A percentile compares a stretch with the other conserved stretches of the same genome.
Conservation (phyloP, 495 filamentous ascomycete species). For the Tuber aestivum region DNA sequence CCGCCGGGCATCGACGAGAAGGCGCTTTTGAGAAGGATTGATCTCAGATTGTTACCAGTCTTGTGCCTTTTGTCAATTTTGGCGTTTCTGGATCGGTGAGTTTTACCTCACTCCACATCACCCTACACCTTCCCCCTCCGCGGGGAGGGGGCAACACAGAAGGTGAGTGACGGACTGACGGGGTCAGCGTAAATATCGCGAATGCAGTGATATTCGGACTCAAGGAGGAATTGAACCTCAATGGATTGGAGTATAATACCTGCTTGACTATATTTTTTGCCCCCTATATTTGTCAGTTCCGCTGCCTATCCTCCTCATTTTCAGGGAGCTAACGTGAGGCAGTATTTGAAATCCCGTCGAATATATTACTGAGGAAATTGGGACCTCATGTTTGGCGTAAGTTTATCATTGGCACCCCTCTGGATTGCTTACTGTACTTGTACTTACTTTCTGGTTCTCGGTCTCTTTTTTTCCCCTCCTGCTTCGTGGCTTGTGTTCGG, state of each 20-base stretch:
- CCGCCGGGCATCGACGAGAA: conserved; percentile 62
- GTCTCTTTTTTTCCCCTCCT: not conserved
- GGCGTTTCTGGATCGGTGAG: conserved; percentile 77
- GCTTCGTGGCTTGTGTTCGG: not conserved
- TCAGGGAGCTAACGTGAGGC: conserved; percentile 4
- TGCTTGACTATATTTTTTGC: conserved; percentile 88
- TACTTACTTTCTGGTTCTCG: not conserved
- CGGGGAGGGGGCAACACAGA: not conserved
- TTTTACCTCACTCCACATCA: not conserved
- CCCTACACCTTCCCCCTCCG: not conserved
- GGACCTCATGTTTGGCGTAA: conserved; percentile 73
- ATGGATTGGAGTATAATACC: conserved; percentile 63
- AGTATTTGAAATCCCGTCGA: conserved; percentile 66
- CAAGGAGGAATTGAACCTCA: conserved; percentile 58
- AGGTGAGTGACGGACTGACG: conserved; percentile 4
- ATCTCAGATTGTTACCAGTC: conserved; percentile 73
- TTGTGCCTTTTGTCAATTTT: conserved; percentile 77
- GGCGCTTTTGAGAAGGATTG: conserved; percentile 67
- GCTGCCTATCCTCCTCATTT: conserved; percentile 10
- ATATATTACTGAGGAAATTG: conserved; percentile 75
- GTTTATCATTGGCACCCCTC: not conserved
- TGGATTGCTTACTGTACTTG: not conserved
- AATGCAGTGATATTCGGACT: conserved; percentile 62
- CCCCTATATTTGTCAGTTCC: conserved; percentile 70
- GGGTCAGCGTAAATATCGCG: conserved; percentile 28